Conservation (phyloP, 225 moss, liverwort and hornwort species). For the Bryum argenteum region DNA sequence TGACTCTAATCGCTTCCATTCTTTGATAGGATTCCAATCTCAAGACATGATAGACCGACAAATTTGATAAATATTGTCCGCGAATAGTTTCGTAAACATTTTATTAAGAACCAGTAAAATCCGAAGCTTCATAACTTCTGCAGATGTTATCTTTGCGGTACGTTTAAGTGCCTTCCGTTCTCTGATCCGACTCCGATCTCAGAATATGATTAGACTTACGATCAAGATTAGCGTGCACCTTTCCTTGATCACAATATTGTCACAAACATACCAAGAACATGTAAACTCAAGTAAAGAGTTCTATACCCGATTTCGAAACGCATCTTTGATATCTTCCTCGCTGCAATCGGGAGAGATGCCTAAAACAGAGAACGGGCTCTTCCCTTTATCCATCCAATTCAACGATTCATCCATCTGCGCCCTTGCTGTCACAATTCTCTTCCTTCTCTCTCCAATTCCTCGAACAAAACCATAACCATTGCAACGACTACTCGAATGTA, state of each 20-base stretch:
- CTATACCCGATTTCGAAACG: conserved; percentile 84
- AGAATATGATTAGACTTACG: not conserved
- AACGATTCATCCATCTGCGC: conserved; percentile 35
- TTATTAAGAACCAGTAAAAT: too few species aligned
- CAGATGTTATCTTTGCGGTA: not conserved
- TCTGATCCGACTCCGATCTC: too few species aligned
- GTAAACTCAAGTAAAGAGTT: not conserved
- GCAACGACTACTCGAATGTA: not conserved
- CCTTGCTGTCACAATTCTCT: conserved; percentile 9
- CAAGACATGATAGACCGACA: too few species aligned
- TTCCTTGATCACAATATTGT: not conserved
- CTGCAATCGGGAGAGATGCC: conserved; percentile 69
- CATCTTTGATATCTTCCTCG: conserved; percentile 82
- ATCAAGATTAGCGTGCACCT: not conserved
- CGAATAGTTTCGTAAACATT: too few species aligned
- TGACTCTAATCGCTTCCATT: too few species aligned
- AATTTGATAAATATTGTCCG: too few species aligned
- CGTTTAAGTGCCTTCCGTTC: too few species aligned
- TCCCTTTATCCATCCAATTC: conserved; percentile 64
- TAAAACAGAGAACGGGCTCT: conserved; percentile 69
- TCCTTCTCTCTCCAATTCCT: conserved; percentile 17
- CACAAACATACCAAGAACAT: not conserved
- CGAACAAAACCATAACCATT: not conserved
- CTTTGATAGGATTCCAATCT: too few species aligned
- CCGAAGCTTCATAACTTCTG: not conserved